Base-by-base conservation (phyloP, 345 rosid genomes). In the Acer campestre region DNA sequence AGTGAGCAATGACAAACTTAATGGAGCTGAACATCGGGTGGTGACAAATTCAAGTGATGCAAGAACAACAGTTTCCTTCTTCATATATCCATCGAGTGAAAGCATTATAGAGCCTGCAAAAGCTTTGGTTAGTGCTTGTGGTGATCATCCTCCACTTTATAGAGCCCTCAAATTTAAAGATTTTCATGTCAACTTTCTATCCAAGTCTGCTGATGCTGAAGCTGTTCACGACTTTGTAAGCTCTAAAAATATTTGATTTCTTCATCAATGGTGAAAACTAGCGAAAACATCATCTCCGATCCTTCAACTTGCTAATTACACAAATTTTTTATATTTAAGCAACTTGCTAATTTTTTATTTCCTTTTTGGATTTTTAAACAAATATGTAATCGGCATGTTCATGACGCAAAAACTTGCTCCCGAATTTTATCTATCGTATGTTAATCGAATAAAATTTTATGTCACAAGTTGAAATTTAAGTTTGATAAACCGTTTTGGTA, bases 11-110 rank as follows among this genome's bases (percentile, higher is more conserved):
- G 56, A 70, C 55, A 85, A 80, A 31, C 76, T 85, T 68, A 80
- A 72, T 12, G 75, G 85, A 10, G 85, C 78, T 2, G 84, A 80
- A 7, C 85, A 82, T 64, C 71, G 85, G 9, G 86, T 53, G 1
- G 82, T 80, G 78, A 84, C 87, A 29, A 80, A 82, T 67, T 42
- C 85, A 3, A 77, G 61, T 5, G 69, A 44, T 14, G 73, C 88
- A 18, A 25, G 85, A 75, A 80, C 84, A 12, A 74, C 82, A 1
- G 78, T 65, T 35, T 77, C 79, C 3, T 78, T 77, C 25, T 82
- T 85, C 13, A 35, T 80, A 9, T 25, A 51, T 73, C 80, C 88
- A 1, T 31, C 53, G 0, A 48, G 29, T 13, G 82, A 84, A 3
- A 23, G 72, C 71, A n/a, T 80, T 11, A 55, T 85, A 48, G 79